Percentiles rank a stretch among this genome's conserved stretches.
Conservation (phyloP, 2,329 filamentous ascomycete genomes). For the Emmonsiellopsis sp. region DNA sequence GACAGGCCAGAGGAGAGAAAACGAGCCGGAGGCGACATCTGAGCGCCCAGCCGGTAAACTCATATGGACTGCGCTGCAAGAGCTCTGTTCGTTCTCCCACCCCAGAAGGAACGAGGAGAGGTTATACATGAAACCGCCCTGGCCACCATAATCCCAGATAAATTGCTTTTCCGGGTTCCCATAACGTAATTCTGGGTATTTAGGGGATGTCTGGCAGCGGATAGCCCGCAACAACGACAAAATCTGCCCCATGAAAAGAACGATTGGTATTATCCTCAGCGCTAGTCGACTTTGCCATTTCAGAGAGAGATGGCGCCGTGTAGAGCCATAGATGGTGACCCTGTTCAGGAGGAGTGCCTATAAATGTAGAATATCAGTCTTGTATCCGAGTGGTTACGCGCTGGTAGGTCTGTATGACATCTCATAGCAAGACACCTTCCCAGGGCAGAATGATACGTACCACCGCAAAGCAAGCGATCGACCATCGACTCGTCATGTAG, state of each 20-base stretch:
- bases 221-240: constrained; percentile 68
- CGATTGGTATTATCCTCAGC: constrained; percentile 61
- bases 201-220: constrained; percentile 77
- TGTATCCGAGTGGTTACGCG: background rate
- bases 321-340: constrained; percentile 87
- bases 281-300: constrained; percentile 62
- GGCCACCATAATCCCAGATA: constrained; percentile 59
- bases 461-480: constrained; percentile 74
- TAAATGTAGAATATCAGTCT: constrained; percentile 5
- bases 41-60: constrained; percentile 42
- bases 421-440: background rate
- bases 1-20: constrained; percentile 52
- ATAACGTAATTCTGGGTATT: constrained; percentile 62
- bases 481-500: constrained; percentile 89
- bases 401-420: background rate
- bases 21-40: constrained; percentile 61
- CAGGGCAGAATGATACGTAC: constrained; percentile 28
- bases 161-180: constrained; percentile 56
- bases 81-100: constrained; percentile 62
- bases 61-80: constrained; percentile 70
- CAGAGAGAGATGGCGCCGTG: constrained; percentile 67
- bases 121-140: constrained; percentile 60
- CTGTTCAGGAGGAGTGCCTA: constrained; percentile 79
- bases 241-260: constrained; percentile 60
- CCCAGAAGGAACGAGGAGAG: constrained; percentile 64